These are phyloP conservation scores for Boletus albobrunnescens DNA, from an alignment of 1,284 basidiomycete genomes.

Conservation along the genomic window DNA sequence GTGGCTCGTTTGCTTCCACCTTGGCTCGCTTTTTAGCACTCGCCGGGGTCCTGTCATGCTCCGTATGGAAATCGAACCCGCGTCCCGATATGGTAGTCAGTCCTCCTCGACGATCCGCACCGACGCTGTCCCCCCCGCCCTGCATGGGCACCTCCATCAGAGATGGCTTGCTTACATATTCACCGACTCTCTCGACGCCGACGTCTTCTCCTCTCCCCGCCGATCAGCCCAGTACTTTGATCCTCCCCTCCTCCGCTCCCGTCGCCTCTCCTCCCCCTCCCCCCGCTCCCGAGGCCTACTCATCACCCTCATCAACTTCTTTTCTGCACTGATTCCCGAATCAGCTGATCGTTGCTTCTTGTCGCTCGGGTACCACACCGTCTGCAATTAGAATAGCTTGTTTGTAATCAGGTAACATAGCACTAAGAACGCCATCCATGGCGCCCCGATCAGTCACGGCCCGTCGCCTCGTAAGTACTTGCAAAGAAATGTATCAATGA, in stretches of 20 bases:
- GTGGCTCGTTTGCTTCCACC: conserved; percentile 26
- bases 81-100: conserved; percentile 13
- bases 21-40: conserved; percentile 31
- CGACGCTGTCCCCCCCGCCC: conserved; percentile 24
- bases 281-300: conserved; percentile 17
- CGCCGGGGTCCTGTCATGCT: conserved; percentile 29
- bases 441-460: conserved; percentile 20
- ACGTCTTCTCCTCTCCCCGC: conserved; percentile 14
- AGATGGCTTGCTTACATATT: conserved; percentile 21
- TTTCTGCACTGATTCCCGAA: conserved; percentile 17
- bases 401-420: conserved; percentile 31
- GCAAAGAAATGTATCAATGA: conserved; percentile 20
- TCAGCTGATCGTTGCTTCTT: conserved; percentile 17
- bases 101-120: conserved; percentile 32
- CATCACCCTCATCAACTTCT: conserved; percentile 21
- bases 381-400: conserved; percentile 30
- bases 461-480: conserved; percentile 24
- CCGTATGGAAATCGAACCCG: conserved; percentile 24
- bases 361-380: conserved; percentile 2
- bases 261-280: conserved; percentile 17
- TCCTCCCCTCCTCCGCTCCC: conserved; percentile 24
- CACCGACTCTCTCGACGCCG: conserved; percentile 25
- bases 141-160: conserved; percentile 9
- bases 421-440: conserved; percentile 25
- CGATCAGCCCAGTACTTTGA: conserved; percentile 20